Percentiles rank a stretch among this genome's conserved stretches.
Conservation (phyloP, 805 yeast genomes). For the Schizosaccharomyces osmophilus region DNA sequence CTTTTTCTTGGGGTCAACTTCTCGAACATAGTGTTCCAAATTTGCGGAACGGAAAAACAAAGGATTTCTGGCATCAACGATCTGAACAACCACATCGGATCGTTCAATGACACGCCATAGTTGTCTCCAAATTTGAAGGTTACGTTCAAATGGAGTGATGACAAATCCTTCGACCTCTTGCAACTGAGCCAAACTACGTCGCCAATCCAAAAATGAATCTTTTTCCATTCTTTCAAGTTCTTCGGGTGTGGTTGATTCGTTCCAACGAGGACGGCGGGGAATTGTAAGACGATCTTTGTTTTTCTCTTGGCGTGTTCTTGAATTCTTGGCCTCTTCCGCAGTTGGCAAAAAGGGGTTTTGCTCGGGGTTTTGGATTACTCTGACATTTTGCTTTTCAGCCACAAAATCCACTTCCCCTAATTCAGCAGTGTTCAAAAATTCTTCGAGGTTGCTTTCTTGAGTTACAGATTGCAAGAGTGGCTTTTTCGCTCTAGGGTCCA, state of each 20-base stretch:
- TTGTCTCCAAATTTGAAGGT: slow-evolving; percentile 93
- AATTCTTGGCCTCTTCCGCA: slow-evolving; percentile 31
- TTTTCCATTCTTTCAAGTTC: slow-evolving; percentile 73
- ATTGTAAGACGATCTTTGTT: slow-evolving; percentile 39
- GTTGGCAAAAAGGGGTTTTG: slow-evolving; percentile 37
- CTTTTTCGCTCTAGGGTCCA: slow-evolving; percentile 44
- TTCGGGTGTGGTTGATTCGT: slow-evolving; percentile 36
- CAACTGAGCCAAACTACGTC: slow-evolving; percentile 63
- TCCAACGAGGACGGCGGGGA: slow-evolving; percentile 87
- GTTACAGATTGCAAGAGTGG: slow-evolving; percentile 81
- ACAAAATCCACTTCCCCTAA: slow-evolving; percentile 89
- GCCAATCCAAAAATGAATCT: slow-evolving; percentile 80
- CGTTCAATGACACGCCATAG: slow-evolving; percentile 94
- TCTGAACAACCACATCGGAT: slow-evolving; percentile 80
- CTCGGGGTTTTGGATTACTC: slow-evolving; percentile 44
- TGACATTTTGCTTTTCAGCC: slow-evolving; percentile 68
- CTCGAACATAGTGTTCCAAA: slow-evolving; percentile 60
- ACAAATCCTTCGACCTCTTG: slow-evolving; percentile 68
- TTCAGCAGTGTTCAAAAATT: slow-evolving; percentile 82
- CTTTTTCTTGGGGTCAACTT: slow-evolving; percentile 46
- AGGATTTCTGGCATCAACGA: slow-evolving; percentile 94
- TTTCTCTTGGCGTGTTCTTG: slow-evolving; percentile 33
- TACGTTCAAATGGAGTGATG: slow-evolving; percentile 90
- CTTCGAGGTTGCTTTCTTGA: slow-evolving; percentile 82
- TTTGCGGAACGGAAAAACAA: slow-evolving; percentile 70